A percentile compares a stretch with the other conserved stretches of the same genome.
Conservation (phyloP, 352 stramenopile species). For the Globisporangium ultimum region DNA sequence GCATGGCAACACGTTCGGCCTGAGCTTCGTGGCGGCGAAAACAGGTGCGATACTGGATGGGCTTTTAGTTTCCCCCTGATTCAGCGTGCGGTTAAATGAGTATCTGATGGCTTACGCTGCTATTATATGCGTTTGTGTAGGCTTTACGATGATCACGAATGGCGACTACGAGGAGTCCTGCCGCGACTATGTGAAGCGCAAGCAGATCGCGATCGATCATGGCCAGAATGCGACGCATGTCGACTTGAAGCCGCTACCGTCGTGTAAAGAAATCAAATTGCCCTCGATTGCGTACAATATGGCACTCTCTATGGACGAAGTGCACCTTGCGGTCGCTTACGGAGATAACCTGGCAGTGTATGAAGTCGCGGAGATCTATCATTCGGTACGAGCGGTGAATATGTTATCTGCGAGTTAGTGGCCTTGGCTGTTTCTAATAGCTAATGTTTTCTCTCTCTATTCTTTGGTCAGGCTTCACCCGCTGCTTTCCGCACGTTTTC, state of each 20-base stretch:
- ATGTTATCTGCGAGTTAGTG: too few species aligned
- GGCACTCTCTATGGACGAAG: constrained; percentile 49
- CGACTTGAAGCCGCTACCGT: constrained; percentile 35
- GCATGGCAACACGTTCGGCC: constrained; percentile 57
- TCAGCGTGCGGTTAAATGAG: too few species aligned
- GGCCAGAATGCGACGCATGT: constrained; percentile 45
- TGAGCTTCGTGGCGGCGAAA: constrained; percentile 45
- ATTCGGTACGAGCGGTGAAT: constrained; percentile 32
- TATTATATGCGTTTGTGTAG: constrained; percentile 11
- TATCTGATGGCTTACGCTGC: background rate
- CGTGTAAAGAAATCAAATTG: constrained; percentile 32
- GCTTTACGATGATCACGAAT: constrained; percentile 41
- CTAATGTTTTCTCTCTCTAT: background rate
- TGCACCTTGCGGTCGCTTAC: constrained; percentile 48
- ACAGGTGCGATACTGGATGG: constrained; percentile 22
- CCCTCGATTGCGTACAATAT: constrained; percentile 43
- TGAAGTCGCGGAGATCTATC: constrained; percentile 49
- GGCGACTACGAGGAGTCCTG: constrained; percentile 28
- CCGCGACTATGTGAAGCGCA: constrained; percentile 39
- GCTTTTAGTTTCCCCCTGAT: background rate
- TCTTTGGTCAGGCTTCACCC: constrained; percentile 22
- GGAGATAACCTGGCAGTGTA: constrained; percentile 43
- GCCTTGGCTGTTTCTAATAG: background rate
- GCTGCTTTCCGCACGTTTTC: constrained; percentile 35
- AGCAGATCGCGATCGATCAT: constrained; percentile 51